Evolutionary conservation across 2,329 filamentous ascomycete genomes (phyloP).

Genomic region (Whalleya microplaca): DNA sequence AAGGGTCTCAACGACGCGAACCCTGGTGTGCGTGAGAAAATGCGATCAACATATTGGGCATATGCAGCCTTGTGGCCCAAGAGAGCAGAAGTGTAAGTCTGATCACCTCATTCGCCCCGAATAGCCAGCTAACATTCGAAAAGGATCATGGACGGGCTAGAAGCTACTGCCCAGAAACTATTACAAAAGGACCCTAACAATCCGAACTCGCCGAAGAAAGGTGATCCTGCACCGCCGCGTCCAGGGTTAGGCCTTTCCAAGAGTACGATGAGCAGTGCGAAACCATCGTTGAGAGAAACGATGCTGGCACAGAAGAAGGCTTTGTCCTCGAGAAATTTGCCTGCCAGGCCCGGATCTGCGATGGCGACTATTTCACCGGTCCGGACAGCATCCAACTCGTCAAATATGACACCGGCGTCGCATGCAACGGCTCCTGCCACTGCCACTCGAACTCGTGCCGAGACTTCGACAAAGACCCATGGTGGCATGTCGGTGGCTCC

Average conservation of each 20-base stretch:
- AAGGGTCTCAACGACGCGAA: slow-evolving; percentile 90
- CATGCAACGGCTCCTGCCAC: slow-evolving; percentile 41
- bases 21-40: slow-evolving; percentile 84
- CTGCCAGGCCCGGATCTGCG: slow-evolving; percentile 63
- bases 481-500: slow-evolving; percentile 67
- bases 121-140: slow-evolving; percentile 12
- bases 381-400: slow-evolving; percentile 45
- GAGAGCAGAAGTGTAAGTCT: slow-evolving; percentile 70
- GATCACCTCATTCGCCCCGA: neutral
- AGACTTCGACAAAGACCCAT: slow-evolving; percentile 48
- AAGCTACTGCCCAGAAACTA: slow-evolving; percentile 76
- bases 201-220: slow-evolving; percentile 67
- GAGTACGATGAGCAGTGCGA: slow-evolving; percentile 61
- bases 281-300: slow-evolving; percentile 76
- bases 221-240: slow-evolving; percentile 53
- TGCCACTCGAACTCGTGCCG: slow-evolving; percentile 47
- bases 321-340: slow-evolving; percentile 55
- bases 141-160: slow-evolving; percentile 78
- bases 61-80: slow-evolving; percentile 79
- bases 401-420: slow-evolving; percentile 40
- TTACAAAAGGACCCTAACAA: slow-evolving; percentile 85
- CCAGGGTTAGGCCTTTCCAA: slow-evolving; percentile 65
- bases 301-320: slow-evolving; percentile 82
- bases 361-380: slow-evolving; percentile 65
- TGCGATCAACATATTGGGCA: slow-evolving; percentile 83